These are phyloP conservation scores for Sphagnum magellanicum DNA, from an alignment of 228 moss, liverwort and hornwort species.

Conservation along the genomic window DNA sequence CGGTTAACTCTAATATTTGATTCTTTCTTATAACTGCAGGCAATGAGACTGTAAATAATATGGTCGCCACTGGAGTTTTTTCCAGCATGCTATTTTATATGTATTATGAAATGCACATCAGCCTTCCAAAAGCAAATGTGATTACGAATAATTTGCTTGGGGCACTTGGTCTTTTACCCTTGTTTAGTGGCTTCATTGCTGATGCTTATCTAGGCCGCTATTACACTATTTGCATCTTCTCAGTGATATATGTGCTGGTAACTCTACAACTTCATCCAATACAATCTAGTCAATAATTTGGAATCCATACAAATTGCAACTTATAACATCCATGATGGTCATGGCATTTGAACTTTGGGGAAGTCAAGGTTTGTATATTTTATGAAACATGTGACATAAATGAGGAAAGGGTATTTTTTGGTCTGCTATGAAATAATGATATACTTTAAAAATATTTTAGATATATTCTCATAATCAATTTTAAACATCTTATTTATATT, in stretches of 20 bases:
- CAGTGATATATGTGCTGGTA: constrained; percentile 45
- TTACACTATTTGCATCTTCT: constrained; percentile 52
- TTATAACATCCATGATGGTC: no score
- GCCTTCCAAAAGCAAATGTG: constrained; percentile 36
- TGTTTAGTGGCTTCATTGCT: constrained; percentile 68
- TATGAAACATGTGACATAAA: no score
- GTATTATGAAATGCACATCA: constrained; percentile 46
- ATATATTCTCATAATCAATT: no score
- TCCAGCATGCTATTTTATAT: constrained; percentile 57
- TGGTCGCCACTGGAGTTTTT: constrained; percentile 43
- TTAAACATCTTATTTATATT: no score
- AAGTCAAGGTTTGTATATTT: no score
- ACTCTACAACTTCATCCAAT: not conserved
- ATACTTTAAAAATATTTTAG: no score
- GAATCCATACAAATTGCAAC: no score
- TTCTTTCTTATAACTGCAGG: constrained; percentile 16
- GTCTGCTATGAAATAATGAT: no score
- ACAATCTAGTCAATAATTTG: no score
- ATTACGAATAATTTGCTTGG: constrained; percentile 33
- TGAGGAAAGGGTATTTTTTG: no score
- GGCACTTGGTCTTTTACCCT: constrained; percentile 40
- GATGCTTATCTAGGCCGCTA: constrained; percentile 72
- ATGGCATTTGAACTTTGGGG: no score
- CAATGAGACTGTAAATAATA: constrained; percentile 56
- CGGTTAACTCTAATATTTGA: no score